phyloP scores from a whole-genome alignment of 164 flowering plant species.

The Malania oleifera region DNA sequence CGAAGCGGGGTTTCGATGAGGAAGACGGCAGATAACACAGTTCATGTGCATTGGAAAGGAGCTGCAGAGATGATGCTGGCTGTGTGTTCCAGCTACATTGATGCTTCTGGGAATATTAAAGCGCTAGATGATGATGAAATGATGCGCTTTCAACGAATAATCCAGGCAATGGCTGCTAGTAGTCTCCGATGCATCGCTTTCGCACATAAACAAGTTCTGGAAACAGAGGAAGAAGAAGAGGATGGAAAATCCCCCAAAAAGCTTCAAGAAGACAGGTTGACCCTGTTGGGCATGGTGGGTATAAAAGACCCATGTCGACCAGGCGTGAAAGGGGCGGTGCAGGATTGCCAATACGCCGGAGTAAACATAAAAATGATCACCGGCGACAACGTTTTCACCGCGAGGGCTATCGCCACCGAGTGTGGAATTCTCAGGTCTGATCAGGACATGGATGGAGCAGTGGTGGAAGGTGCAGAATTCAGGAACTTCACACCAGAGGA shows the following conservation, averaged over 20 bases:
- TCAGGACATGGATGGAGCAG: slow-evolving; percentile 23
- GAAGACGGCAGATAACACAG: slow-evolving; percentile 18
- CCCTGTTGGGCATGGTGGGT: slow-evolving; percentile 45
- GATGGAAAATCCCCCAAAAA: neutral
- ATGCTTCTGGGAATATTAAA: slow-evolving; percentile 24
- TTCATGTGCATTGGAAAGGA: slow-evolving; percentile 62
- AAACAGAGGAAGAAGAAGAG: slow-evolving; percentile 4
- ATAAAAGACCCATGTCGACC: slow-evolving; percentile 59
- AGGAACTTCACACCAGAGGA: slow-evolving; percentile 38
- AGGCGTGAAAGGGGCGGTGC: slow-evolving; percentile 47
- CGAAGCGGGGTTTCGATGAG: slow-evolving; percentile 39
- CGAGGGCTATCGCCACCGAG: slow-evolving; percentile 57
- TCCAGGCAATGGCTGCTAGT: slow-evolving; percentile 55
- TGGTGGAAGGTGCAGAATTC: slow-evolving; percentile 50
- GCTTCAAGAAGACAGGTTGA: slow-evolving; percentile 32
- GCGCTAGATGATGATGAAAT: slow-evolving; percentile 20
- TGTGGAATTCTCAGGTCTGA: slow-evolving; percentile 45
- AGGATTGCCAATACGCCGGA: slow-evolving; percentile 45
- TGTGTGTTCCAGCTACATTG: slow-evolving; percentile 44
- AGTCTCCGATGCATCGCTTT: slow-evolving; percentile 65
- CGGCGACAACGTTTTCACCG: slow-evolving; percentile 60
- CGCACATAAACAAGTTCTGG: slow-evolving; percentile 29
- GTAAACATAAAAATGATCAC: slow-evolving; percentile 59
- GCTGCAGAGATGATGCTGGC: slow-evolving; percentile 62
- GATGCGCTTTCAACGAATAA: slow-evolving; percentile 26